Evolutionary conservation across 83 land plant species (phyloP), one percentile per base, ranked within the genome.

Genomic region (Larix sibirica): DNA sequence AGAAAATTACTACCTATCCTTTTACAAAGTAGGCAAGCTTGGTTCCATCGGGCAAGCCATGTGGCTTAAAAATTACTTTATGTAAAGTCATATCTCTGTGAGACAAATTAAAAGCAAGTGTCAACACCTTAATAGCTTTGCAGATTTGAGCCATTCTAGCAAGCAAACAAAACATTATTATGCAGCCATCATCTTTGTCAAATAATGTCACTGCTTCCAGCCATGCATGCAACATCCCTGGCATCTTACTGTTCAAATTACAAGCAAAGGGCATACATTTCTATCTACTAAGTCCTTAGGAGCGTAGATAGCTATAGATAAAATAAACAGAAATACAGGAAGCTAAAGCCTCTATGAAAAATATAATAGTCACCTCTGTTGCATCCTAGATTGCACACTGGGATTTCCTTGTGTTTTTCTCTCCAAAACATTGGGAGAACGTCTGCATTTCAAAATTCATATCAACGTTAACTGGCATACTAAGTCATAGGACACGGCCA

Each of bases 1-100:
- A 31, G 60, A 77, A 16, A 84, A 64, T 12, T 65, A 31, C 24
- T 62, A 94, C 95, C 95, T 93, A 83, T 77, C 95, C 95, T 82
- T 89, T 81, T 28, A 80, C 85, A 88, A 88, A 95, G 64, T 95
- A 93, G 0, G 88, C 92, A 13, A 95, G 85, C 89, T 93, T 92
- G 44, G 90, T 95, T 79, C 96, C 97, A 86, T 95, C 94, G 26
- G 94, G 91, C 70, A 93, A 81, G 24, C 87, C 92, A 69, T 86
- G 89, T 21, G 92, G 87, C 80, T 88, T 85, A 81, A 95, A 95
- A 26, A 95, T 90, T 81, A 90, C 33, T 79, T 88, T 93, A 83
- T 95, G 97, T 91, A 95, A 79, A 76, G 87, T 61, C 66, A 84
- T 80, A 79, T 91, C 92, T 88, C 97, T 94, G 28, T 3, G 77